These are phyloP conservation scores for Trichosporon inkin DNA, from an alignment of 1,284 basidiomycete species.

Conservation along the genomic window DNA sequence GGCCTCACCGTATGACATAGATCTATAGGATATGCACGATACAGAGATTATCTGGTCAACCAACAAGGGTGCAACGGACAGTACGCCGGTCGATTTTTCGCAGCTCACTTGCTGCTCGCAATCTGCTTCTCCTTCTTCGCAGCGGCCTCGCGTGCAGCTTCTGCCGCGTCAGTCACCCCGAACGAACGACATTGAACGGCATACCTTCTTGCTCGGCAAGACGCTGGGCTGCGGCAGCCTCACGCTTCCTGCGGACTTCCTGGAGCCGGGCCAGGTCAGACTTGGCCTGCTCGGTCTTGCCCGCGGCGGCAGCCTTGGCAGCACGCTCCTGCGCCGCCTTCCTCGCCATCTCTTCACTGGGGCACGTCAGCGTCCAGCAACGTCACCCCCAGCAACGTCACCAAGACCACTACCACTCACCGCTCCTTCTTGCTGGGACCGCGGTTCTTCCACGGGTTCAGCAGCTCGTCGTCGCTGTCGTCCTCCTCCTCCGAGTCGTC, in stretches of 20 bases:
- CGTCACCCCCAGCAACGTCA: too few species aligned
- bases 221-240: constrained; percentile 74
- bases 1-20: not conserved
- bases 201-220: constrained; percentile 73
- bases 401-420: too few species aligned
- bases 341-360: constrained; percentile 87
- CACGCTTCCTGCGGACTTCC: constrained; percentile 77
- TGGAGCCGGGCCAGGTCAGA: constrained; percentile 78
- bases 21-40: constrained; percentile 8
- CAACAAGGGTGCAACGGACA: too few species aligned
- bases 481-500: constrained; percentile 54
- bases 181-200: constrained; percentile 22
- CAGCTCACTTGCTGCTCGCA: constrained; percentile 7
- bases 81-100: too few species aligned
- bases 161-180: constrained; percentile 23
- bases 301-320: constrained; percentile 56
- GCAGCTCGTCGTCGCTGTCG: constrained; percentile 54
- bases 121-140: constrained; percentile 41
- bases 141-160: constrained; percentile 44
- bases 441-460: constrained; percentile 24
- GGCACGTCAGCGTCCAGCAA: too few species aligned
- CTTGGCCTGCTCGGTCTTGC: constrained; percentile 85
- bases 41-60: constrained; percentile 1
- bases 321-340: constrained; percentile 78
- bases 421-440: constrained; percentile 62